Evolutionary conservation across 352 stramenopile genomes (phyloP).

Genomic region (Sclerospora graminicola): DNA sequence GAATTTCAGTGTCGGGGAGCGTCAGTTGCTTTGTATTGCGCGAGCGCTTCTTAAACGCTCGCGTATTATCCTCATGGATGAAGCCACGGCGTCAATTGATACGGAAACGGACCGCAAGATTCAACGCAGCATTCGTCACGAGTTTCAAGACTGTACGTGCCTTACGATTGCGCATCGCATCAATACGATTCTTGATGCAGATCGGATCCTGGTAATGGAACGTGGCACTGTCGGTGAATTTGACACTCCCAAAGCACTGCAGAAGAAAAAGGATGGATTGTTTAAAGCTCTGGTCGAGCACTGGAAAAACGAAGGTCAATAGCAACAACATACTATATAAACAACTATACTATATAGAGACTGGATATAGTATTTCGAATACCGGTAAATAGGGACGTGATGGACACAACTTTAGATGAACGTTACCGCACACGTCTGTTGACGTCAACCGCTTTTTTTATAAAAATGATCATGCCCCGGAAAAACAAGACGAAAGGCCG

Average conservation of each 20-base stretch:
- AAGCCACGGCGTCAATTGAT: conserved; percentile 92
- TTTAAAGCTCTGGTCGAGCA: conserved; percentile 72
- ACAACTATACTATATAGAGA: no score
- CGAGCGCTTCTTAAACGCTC: conserved; percentile 89
- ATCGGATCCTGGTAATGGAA: conserved; percentile 93
- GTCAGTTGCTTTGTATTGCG: conserved; percentile 93
- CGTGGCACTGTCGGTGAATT: conserved; percentile 90
- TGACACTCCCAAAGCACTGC: conserved; percentile 77
- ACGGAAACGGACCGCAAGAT: conserved; percentile 86
- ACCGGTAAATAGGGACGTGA: no score
- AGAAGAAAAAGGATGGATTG: conserved; percentile 52
- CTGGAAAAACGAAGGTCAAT: conserved; percentile 53
- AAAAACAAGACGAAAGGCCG: no score
- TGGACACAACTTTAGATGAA: no score
- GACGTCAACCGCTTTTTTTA: no score
- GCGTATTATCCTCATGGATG: conserved; percentile 95
- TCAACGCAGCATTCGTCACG: conserved; percentile 85
- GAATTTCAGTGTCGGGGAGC: conserved; percentile 94
- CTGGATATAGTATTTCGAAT: no score
- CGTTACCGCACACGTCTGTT: no score
- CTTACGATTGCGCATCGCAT: conserved; percentile 97
- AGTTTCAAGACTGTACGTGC: conserved; percentile 89
- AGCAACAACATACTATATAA: background rate
- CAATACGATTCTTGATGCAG: conserved; percentile 94
- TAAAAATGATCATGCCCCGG: no score